Percentiles rank a stretch among this genome's conserved stretches.
phyloP scores from a whole-genome alignment of 306 rosid species.

The Cucurbita maxima region DNA sequence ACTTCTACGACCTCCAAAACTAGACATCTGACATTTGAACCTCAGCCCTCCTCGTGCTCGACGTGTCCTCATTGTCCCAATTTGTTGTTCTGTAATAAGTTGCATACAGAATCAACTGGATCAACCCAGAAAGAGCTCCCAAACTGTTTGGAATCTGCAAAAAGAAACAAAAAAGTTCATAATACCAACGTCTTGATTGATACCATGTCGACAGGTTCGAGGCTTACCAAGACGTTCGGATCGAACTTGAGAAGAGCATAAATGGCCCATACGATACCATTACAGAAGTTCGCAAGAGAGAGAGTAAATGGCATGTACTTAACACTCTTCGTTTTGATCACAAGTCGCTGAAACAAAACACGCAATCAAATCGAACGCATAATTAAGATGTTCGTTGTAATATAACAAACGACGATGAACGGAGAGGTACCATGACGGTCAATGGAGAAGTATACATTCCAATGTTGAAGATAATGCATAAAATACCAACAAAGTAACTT shows the following conservation, averaged over 20 bases:
- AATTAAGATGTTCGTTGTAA: too few relatives aligned
- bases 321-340: conserved; percentile 63
- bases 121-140: conserved; percentile 46
- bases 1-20: neutral
- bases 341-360: conserved; percentile 26
- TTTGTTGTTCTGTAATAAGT: conserved; percentile 35
- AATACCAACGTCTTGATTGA: too few relatives aligned
- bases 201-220: too few relatives aligned
- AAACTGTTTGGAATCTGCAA: conserved; percentile 35
- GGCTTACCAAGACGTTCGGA: conserved; percentile 38
- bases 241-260: conserved; percentile 57
- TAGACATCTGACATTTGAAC: conserved; percentile 14
- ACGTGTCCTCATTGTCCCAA: conserved; percentile 17
- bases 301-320: conserved; percentile 75
- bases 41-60: neutral
- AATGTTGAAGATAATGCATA: conserved; percentile 48
- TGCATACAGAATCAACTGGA: conserved; percentile 47
- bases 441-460: conserved; percentile 71
- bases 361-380: too few relatives aligned
- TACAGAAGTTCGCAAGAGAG: conserved; percentile 44
- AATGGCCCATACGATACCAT: conserved; percentile 36
- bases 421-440: conserved; percentile 46
- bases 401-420: too few relatives aligned
- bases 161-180: too few relatives aligned
- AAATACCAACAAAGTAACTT: conserved; percentile 27